These are phyloP conservation scores for Fraxinus anomala DNA, from an alignment of 257 asterid species.

Conservation along the genomic window DNA sequence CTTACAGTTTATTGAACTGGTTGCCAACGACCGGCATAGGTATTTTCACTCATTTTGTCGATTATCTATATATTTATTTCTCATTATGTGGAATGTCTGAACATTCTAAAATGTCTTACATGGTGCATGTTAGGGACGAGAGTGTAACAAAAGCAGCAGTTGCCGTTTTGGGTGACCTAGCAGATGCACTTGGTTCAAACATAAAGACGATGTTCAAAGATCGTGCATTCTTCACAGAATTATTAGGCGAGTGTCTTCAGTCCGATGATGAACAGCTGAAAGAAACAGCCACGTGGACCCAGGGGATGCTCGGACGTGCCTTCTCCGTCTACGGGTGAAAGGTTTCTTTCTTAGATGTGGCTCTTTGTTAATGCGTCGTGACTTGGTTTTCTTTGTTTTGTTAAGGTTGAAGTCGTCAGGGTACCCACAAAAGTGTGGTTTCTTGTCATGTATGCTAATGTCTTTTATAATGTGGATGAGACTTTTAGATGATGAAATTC, in stretches of 20 bases:
- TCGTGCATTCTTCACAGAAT: conserved; percentile 44
- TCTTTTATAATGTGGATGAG: conserved; percentile 35
- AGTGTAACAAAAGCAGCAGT: conserved; percentile 78
- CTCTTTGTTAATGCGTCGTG: conserved; percentile 5
- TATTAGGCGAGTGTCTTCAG: conserved; percentile 73
- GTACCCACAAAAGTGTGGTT: conserved; percentile 30
- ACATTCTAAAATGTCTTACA: conserved; percentile 13
- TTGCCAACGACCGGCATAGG: conserved; percentile 67
- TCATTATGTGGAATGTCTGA: background rate
- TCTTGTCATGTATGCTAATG: conserved; percentile 27
- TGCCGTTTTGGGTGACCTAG: conserved; percentile 86
- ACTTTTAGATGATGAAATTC: conserved; percentile 38
- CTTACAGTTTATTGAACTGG: conserved; percentile 65
- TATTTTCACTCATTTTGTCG: conserved; percentile 22
- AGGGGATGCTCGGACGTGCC: conserved; percentile 78
- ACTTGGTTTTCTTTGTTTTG: background rate
- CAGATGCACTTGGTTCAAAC: conserved; percentile 81
- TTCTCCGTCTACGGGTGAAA: conserved; percentile 56
- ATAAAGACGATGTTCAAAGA: conserved; percentile 57
- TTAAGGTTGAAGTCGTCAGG: conserved; percentile 20
- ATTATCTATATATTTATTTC: background rate
- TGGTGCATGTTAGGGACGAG: conserved; percentile 57
- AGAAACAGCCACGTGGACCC: conserved; percentile 86
- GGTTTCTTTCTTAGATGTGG: conserved; percentile 17
- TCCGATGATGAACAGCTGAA: conserved; percentile 81